Conservation (phyloP, 2,329 filamentous ascomycete species). For the Fusarium sp. region DNA sequence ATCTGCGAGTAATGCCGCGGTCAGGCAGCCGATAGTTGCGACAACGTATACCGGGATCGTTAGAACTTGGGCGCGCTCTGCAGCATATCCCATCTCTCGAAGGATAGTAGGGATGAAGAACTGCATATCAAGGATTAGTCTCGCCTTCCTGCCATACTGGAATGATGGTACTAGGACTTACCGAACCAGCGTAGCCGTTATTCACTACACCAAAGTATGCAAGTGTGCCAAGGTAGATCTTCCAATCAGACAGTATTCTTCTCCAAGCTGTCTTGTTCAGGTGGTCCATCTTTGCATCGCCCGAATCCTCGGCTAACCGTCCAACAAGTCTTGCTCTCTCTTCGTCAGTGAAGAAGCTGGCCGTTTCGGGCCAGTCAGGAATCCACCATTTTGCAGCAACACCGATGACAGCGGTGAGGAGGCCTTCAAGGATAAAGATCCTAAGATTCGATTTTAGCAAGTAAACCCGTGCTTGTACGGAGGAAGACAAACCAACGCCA, state of each 20-base stretch:
- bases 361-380: conserved; percentile 84
- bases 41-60: conserved; percentile 71
- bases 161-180: rapidly evolving
- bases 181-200: conserved; percentile 66
- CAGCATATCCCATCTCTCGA: conserved; percentile 66
- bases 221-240: conserved; percentile 41
- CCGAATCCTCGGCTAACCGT: conserved; percentile 62
- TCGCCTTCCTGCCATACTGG: rapidly evolving
- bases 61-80: conserved; percentile 72
- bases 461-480: rapidly evolving
- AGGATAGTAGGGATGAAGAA: conserved; percentile 74
- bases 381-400: conserved; percentile 76
- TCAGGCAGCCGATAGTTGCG: conserved; percentile 69
- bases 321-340: conserved; percentile 78
- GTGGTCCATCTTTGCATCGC: conserved; percentile 22
- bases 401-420: conserved; percentile 76
- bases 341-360: conserved; percentile 77
- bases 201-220: conserved; percentile 58
- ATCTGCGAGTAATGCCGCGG: conserved; percentile 54
- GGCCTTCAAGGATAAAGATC: conserved; percentile 78
- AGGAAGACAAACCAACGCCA: conserved; percentile 2
- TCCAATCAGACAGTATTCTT: conserved; percentile 69
- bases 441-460: conserved; percentile 28
- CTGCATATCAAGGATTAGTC: not conserved
- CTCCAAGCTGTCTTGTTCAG: conserved; percentile 65